Percentiles rank a stretch among this genome's conserved stretches.
These are phyloP conservation scores for Lentithecium fluviatile DNA, from an alignment of 495 filamentous ascomycete species.

Conservation along the genomic window DNA sequence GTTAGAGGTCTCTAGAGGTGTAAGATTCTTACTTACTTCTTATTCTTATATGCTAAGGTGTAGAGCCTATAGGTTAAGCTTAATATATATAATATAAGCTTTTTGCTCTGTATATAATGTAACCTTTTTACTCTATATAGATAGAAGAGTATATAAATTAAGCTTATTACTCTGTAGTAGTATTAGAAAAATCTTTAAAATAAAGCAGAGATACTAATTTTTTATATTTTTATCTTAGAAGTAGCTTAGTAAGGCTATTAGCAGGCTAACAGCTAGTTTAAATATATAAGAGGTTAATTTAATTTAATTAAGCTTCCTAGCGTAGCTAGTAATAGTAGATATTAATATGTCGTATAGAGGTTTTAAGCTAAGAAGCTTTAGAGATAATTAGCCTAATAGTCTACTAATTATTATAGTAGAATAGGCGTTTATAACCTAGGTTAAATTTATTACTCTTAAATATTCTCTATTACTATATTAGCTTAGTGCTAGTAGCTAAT, in stretches of 20 bases:
- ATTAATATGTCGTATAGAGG: not conserved
- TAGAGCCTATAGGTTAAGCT: no score
- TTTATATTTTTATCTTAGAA: not conserved
- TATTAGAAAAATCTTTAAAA: not conserved
- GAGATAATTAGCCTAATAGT: not conserved
- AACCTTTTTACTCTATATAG: not conserved
- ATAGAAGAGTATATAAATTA: not conserved
- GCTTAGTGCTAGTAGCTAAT: not conserved
- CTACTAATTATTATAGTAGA: slow-evolving; percentile 4
- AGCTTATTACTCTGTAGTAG: not conserved
- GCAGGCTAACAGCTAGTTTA: no score
- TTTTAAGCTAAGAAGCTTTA: not conserved
- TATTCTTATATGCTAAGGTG: no score
- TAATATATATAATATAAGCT: no score
- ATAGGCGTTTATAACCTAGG: not conserved
- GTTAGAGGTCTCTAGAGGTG: no score
- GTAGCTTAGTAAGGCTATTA: not conserved
- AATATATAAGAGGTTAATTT: slow-evolving; percentile 3
- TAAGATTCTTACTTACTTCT: no score
- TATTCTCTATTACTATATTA: slow-evolving; percentile 1
- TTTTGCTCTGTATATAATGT: no score
- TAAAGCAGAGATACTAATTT: not conserved
- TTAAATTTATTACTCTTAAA: not conserved
- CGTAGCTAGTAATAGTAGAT: not conserved
- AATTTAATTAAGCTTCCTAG: not conserved